Conservation (phyloP, 805 yeast genomes). For the Yamadazyma sp. region DNA sequence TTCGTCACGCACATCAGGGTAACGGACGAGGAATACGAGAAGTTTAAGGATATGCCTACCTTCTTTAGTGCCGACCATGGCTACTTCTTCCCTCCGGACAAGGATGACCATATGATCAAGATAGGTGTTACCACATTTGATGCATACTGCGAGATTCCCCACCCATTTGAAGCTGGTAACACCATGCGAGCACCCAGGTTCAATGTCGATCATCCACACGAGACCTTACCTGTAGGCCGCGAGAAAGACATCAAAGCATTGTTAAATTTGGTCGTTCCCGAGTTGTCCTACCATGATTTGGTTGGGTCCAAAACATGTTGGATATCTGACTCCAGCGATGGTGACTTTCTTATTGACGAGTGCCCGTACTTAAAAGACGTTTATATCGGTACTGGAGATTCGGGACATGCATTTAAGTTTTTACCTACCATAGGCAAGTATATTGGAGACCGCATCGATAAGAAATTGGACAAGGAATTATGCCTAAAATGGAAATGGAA, state of each 20-base stretch:
- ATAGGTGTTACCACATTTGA: slow-evolving; percentile 22
- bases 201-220: slow-evolving; percentile 13
- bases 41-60: slow-evolving; percentile 39
- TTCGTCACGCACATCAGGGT: slow-evolving; percentile 38
- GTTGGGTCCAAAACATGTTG: slow-evolving; percentile 17
- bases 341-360: slow-evolving; percentile 41
- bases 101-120: slow-evolving; percentile 29
- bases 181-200: slow-evolving; percentile 16
- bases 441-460: slow-evolving; percentile 32
- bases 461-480: slow-evolving; percentile 23
- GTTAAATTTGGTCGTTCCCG: slow-evolving; percentile 16
- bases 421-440: slow-evolving; percentile 48
- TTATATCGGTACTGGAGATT: slow-evolving; percentile 48
- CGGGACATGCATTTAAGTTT: slow-evolving; percentile 49
- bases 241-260: slow-evolving; percentile 13
- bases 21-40: slow-evolving; percentile 31
- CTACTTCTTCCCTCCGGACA: slow-evolving; percentile 49
- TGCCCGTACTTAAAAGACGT: slow-evolving; percentile 33
- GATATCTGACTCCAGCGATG: slow-evolving; percentile 37
- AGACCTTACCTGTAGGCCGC: slow-evolving; percentile 15
- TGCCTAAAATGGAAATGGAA: slow-evolving; percentile 19
- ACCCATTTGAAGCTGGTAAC: slow-evolving; percentile 17
- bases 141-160: slow-evolving; percentile 15
- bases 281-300: slow-evolving; percentile 14
- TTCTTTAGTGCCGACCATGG: slow-evolving; percentile 45